Percentiles rank a stretch among this genome's conserved stretches.
Conservation (phyloP, 23 red algal genomes). For the Gracilaria domingensis region DNA sequence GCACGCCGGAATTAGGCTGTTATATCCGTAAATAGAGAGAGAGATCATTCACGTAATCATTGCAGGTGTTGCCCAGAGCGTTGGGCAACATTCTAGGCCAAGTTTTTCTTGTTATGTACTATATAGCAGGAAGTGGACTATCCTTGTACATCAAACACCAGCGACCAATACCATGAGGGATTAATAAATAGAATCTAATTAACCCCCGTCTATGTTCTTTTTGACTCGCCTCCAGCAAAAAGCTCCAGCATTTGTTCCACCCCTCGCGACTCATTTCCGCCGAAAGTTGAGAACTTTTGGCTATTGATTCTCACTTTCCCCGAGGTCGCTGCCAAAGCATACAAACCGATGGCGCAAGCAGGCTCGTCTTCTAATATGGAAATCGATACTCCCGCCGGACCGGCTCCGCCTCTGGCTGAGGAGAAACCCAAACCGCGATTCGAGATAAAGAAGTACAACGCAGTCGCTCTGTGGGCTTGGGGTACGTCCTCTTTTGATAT, state of each 20-base stretch:
- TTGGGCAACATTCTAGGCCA: too few species aligned
- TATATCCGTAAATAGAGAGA: too few species aligned
- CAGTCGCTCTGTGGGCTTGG: slow-evolving; percentile 98
- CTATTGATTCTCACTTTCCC: not conserved
- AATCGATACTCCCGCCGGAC: slow-evolving; percentile 57
- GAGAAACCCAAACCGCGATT: slow-evolving; percentile 81
- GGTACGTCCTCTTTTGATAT: slow-evolving; percentile 30
- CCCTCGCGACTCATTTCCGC: too few species aligned
- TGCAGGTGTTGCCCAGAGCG: too few species aligned
- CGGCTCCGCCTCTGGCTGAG: slow-evolving; percentile 15
- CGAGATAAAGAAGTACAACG: slow-evolving; percentile 99
- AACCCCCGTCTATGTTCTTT: too few species aligned
- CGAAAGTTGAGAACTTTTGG: too few species aligned
- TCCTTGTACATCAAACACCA: too few species aligned
- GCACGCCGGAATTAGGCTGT: too few species aligned
- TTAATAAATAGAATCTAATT: too few species aligned
- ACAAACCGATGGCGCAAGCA: slow-evolving; percentile 35
- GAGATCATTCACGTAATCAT: not conserved
- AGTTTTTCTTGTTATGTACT: not conserved
- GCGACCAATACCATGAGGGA: too few species aligned
- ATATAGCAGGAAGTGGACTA: not conserved
- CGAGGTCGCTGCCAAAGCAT: not conserved
- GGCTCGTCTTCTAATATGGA: slow-evolving; percentile 56
- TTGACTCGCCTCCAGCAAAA: too few species aligned
- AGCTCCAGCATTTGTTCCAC: too few species aligned